Conservation (phyloP, 2,329 filamentous ascomycete genomes). For the Colletotrichum plurivorum region DNA sequence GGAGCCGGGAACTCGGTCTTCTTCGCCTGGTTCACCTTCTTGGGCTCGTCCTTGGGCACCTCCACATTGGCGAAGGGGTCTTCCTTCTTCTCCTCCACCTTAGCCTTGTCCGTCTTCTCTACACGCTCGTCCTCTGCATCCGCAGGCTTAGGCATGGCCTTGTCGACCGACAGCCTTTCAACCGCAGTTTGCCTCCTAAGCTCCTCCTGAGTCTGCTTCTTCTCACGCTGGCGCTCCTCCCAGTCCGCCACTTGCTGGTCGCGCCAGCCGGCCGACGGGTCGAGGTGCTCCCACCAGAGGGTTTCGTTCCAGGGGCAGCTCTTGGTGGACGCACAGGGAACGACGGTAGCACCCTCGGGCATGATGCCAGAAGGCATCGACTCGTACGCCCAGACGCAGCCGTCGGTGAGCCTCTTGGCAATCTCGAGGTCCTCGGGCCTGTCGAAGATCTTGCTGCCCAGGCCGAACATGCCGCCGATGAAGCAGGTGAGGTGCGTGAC, state of each 20-base stretch:
- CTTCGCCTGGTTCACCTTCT: constrained; percentile 30
- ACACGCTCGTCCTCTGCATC: not conserved
- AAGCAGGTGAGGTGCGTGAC: constrained; percentile 77
- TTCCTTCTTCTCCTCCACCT: constrained; percentile 20
- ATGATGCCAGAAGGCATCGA: constrained; percentile 73
- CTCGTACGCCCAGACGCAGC: constrained; percentile 79
- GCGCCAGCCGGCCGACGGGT: constrained; percentile 60
- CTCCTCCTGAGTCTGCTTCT: constrained; percentile 45
- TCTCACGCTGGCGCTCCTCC: constrained; percentile 56
- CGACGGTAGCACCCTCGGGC: constrained; percentile 68
- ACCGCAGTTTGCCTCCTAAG: constrained; percentile 38
- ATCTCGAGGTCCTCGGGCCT: constrained; percentile 73
- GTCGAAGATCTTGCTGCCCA: constrained; percentile 75
- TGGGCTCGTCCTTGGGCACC: constrained; percentile 35
- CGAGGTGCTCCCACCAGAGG: constrained; percentile 63
- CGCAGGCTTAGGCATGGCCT: constrained; percentile 11
- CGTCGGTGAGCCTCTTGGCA: constrained; percentile 74
- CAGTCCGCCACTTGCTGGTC: constrained; percentile 60
- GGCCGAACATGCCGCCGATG: constrained; percentile 78
- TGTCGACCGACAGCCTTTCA: constrained; percentile 15
- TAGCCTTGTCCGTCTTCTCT: not conserved
- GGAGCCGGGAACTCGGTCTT: constrained; percentile 38
- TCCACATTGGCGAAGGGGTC: constrained; percentile 29
- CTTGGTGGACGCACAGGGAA: constrained; percentile 62
- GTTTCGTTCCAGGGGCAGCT: constrained; percentile 69